Evolutionary conservation across 139 green algal genomes (phyloP), one percentile per base, ranked within the genome.

Genomic region (Coelastrella sp.): DNA sequence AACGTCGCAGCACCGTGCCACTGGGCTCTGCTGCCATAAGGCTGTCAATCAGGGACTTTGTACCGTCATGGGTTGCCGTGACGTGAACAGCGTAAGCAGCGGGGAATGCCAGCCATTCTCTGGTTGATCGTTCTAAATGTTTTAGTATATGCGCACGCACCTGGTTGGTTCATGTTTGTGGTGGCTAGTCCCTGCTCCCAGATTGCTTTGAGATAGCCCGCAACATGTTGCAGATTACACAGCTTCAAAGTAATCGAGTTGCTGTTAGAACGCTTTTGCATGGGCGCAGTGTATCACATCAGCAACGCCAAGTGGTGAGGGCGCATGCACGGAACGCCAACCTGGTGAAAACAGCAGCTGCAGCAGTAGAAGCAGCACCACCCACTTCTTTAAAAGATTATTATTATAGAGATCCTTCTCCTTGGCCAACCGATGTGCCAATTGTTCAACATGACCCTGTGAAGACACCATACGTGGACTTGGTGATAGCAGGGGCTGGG

Each of bases 401-500:
- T 49, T 91, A 91, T 82, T 59, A 89, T 59, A 73, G 88, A 60
- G 61, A 86, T 20, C 70, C 68, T 35, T 85, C 88, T 10, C 81
- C 88, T 49, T 91, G 88, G 88, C 88, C 88, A 8, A 91, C 88
- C 20, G 88, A 91, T 85, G 88, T 91, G 27, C 87, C 87, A 87
- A 91, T 91, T 81, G 78, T 87, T 58, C 63, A 63, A 20, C 65
- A 87, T 22, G 80, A 88, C 58, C 66, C 35, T 10, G 24, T n/a
- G 8, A 91, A 82, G 22, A 15, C 20, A 5, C 80, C 78, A 0
- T 83, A 93, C 22, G 94, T 99, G 19, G 97, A 99, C 90, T 88
- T 99, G 25, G 86, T 99, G 0, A 92, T 99, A 5, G 97, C 97
- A 9, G 98, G 98, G 15, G 95, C 94, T 5, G 98, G 98, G 1